These are phyloP conservation scores for Metschnikowia reukaufii DNA, from an alignment of 805 yeast species.

Conservation along the genomic window DNA sequence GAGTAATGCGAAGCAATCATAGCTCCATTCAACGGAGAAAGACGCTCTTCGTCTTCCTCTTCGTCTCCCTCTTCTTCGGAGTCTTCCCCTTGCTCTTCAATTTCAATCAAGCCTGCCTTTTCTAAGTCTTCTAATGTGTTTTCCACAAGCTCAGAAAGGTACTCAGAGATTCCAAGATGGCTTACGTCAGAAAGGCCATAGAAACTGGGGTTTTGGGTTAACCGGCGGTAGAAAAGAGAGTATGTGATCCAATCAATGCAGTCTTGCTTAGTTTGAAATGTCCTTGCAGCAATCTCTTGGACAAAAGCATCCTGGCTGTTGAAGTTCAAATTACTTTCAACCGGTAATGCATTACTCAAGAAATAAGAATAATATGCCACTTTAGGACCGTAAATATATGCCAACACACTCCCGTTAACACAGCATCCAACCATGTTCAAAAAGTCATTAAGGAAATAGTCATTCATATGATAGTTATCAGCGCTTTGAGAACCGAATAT, in stretches of 20 bases:
- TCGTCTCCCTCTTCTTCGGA: slow-evolving; percentile 31
- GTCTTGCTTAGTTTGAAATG: slow-evolving; percentile 70
- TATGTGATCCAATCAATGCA: slow-evolving; percentile 90
- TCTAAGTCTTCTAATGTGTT: slow-evolving; percentile 59
- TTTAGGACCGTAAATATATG: slow-evolving; percentile 58
- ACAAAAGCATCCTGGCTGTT: slow-evolving; percentile 66
- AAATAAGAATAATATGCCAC: slow-evolving; percentile 69
- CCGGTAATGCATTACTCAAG: slow-evolving; percentile 71
- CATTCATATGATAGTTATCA: slow-evolving; percentile 44
- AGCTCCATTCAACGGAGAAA: slow-evolving; percentile 67
- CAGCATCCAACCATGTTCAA: slow-evolving; percentile 61
- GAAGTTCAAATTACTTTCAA: slow-evolving; percentile 71
- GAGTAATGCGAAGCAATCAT: slow-evolving; percentile 74
- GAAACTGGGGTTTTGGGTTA: slow-evolving; percentile 81
- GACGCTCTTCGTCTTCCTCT: slow-evolving; percentile 36
- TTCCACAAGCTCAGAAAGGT: slow-evolving; percentile 82
- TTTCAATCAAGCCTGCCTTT: slow-evolving; percentile 61
- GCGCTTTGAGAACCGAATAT: slow-evolving; percentile 69
- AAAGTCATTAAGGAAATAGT: slow-evolving; percentile 64
- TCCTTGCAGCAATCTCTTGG: slow-evolving; percentile 67
- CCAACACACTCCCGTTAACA: slow-evolving; percentile 38
- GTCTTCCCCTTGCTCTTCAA: slow-evolving; percentile 41
- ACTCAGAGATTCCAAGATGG: slow-evolving; percentile 72
- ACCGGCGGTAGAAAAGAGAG: slow-evolving; percentile 76
- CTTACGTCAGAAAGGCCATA: slow-evolving; percentile 74